Evolutionary conservation across 331 rosid species (phyloP), one percentile per base, ranked within the genome.

Genomic region (Quercus tomentella): DNA sequence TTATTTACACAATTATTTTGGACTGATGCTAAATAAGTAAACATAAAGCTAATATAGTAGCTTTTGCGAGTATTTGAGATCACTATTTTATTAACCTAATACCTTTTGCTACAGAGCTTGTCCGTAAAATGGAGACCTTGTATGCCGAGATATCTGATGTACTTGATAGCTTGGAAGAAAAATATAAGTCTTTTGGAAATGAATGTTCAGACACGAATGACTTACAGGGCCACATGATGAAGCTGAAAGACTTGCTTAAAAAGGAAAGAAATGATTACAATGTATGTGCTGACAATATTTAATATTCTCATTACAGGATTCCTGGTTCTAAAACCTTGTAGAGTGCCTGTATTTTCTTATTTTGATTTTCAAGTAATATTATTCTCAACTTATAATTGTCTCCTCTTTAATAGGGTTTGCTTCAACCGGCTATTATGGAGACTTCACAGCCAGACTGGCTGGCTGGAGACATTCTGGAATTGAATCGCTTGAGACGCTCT

Each of bases 401-500:
- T 78, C 49, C 76, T 65, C 62, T 49, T 73, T 60, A 60, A 41
- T 76, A 96, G 99, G 81, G 73, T 81, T 70, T 87, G 69, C 91
- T 96, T 77, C 90, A 85, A 76, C 88, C 97, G 21, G 86, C 87
- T 62, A 52, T 84, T 67, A 68, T 77, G 80, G 93, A 74, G 81
- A 74, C 45, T 52, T 77, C 91, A 1, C 85, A 81, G 45, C 82
- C 82, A 21, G 88, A 85, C 56, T 72, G 87, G 80, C 84, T 66
- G 71, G 67, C 81, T 71, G 73, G 82, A 51, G 99, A 93, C 78
- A 78, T 89, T 83, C 86, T 96, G 78, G 95, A 89, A 78, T 81
- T 96, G 74, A 96, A 96, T 89, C 92, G 89, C 75, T 55, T 93
- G 82, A 90, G 92, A 75, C 95, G 89, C 7, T 83, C 97, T 75